phyloP scores from a whole-genome alignment of 352 stramenopile genomes.

The Phytophthora vignae region DNA sequence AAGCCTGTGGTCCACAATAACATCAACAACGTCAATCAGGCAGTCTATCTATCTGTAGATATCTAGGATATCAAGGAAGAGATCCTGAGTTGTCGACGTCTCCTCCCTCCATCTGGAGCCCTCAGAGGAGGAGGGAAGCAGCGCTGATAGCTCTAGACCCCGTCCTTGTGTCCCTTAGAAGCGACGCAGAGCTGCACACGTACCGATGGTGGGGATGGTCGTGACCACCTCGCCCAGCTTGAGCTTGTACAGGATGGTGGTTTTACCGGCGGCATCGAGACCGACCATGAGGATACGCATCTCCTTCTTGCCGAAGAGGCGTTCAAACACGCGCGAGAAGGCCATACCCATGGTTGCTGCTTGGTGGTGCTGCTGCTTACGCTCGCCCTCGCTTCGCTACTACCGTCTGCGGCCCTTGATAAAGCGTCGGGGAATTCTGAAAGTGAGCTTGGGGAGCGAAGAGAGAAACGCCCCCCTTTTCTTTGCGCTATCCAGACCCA shows the following conservation, averaged over 20 bases:
- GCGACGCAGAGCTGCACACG: conserved; percentile 69
- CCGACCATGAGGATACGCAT: conserved; percentile 99
- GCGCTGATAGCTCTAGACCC: background rate
- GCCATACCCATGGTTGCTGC: conserved; percentile 96
- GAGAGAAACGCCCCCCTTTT: conserved; percentile 29
- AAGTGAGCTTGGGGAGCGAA: conserved; percentile 42
- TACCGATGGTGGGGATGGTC: conserved; percentile 98
- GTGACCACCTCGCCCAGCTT: conserved; percentile 96
- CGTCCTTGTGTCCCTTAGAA: background rate
- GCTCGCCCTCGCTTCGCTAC: conserved; percentile 9
- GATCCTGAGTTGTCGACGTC: background rate
- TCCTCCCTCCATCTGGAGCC: background rate
- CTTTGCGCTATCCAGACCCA: conserved; percentile 23
- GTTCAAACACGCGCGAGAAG: conserved; percentile 97
- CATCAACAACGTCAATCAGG: conserved; percentile 1
- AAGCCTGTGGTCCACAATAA: conserved; percentile 76
- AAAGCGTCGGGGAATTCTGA: conserved; percentile 49
- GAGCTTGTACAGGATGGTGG: conserved; percentile 98
- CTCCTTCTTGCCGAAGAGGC: conserved; percentile 99
- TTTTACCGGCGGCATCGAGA: conserved; percentile 99
- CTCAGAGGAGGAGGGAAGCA: background rate
- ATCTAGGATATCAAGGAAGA: background rate
- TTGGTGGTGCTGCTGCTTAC: background rate
- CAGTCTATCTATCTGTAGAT: background rate
- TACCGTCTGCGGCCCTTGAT: conserved; percentile 18